Conservation (phyloP, 2,329 filamentous ascomycete species). For the Thielaviopsis euricoi region DNA sequence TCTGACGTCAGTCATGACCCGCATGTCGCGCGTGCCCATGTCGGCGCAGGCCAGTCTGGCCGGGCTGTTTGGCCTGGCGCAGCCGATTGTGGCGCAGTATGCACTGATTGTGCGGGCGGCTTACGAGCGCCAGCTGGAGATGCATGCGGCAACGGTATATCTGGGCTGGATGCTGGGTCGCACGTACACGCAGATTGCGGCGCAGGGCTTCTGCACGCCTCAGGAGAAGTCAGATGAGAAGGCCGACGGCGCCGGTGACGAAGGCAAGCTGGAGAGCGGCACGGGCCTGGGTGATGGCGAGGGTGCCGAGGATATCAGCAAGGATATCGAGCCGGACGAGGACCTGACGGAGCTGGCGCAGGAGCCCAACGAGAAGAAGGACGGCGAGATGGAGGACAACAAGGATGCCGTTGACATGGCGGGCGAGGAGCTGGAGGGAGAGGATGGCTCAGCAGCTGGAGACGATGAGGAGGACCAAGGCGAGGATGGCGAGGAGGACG, state of each 20-base stretch:
- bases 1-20: conserved; percentile 25
- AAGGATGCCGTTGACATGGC: conserved; percentile 86
- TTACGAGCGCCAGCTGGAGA: conserved; percentile 38
- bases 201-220: conserved; percentile 82
- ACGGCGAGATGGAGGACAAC: conserved; percentile 56
- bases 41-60: background rate
- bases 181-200: conserved; percentile 61
- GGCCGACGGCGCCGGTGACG: conserved; percentile 54
- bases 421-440: conserved; percentile 78
- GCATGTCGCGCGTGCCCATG: background rate
- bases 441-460: conserved; percentile 50
- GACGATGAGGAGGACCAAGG: conserved; percentile 43
- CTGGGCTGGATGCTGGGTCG: conserved; percentile 61
- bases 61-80: conserved; percentile 37
- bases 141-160: conserved; percentile 57
- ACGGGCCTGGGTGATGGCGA: conserved; percentile 91
- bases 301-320: conserved; percentile 96
- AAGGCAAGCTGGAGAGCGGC: conserved; percentile 72
- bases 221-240: conserved; percentile 61
- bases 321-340: conserved; percentile 87
- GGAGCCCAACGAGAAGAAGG: conserved; percentile 52
- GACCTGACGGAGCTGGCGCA: conserved; percentile 84
- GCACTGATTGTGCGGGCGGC: conserved; percentile 40
- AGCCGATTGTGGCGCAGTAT: conserved; percentile 65
- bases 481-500: conserved; percentile 49